A percentile compares a stretch with the other conserved stretches of the same genome.
phyloP scores from a whole-genome alignment of 352 stramenopile species.

The Phytophthora europaea region DNA sequence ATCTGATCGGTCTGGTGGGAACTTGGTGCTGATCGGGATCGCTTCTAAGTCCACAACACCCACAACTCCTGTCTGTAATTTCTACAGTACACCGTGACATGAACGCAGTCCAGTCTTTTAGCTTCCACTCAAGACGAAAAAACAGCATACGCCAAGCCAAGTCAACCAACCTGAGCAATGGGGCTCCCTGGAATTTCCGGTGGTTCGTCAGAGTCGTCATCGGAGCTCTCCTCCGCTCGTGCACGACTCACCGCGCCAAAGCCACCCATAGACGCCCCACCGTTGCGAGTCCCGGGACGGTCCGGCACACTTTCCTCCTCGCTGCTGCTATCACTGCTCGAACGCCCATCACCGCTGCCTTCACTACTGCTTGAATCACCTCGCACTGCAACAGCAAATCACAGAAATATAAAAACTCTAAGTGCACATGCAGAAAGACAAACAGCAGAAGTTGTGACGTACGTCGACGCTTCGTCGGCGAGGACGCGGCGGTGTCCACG shows the following conservation, averaged over 20 bases:
- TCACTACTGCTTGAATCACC: constrained; percentile 17
- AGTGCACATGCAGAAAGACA: not conserved
- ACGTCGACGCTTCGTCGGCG: constrained; percentile 43
- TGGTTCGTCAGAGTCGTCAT: constrained; percentile 54
- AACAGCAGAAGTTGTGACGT: not conserved
- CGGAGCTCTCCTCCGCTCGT: constrained; percentile 21
- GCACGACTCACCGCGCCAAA: constrained; percentile 6
- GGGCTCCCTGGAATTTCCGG: constrained; percentile 80
- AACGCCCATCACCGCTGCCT: constrained; percentile 12
- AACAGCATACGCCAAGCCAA: not conserved
- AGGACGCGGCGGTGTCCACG: constrained; percentile 63
- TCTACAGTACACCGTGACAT: constrained; percentile 18
- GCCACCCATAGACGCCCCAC: not conserved
- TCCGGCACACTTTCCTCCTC: constrained; percentile 14
- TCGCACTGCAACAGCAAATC: constrained; percentile 5
- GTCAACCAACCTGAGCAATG: constrained; percentile 39
- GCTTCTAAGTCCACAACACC: constrained; percentile 11
- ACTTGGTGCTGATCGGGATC: not conserved
- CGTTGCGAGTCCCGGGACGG: not conserved
- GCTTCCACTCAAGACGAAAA: not conserved
- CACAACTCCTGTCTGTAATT: constrained; percentile 15
- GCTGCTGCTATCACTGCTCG: constrained; percentile 30
- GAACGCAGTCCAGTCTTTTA: not conserved
- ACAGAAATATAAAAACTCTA: not conserved
- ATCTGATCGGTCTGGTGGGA: constrained; percentile 12